These are phyloP conservation scores for Phytophthora agathidicida DNA, from an alignment of 352 stramenopile genomes.

Conservation along the genomic window DNA sequence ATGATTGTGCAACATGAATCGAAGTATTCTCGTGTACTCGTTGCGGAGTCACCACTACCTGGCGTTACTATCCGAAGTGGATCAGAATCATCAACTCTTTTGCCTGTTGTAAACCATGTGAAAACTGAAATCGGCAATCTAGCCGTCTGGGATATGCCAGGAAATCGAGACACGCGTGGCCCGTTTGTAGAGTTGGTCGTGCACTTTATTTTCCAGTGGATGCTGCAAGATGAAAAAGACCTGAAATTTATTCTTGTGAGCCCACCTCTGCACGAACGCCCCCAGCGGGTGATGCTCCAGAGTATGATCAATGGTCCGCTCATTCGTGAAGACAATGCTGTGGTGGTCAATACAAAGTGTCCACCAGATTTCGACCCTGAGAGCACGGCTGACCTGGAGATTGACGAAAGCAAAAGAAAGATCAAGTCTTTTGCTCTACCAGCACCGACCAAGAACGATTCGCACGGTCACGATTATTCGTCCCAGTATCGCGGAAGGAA, in stretches of 20 bases:
- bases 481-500: background rate
- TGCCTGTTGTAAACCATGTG: constrained; percentile 15
- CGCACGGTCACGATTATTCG: constrained; percentile 17
- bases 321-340: constrained; percentile 21
- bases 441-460: background rate
- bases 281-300: constrained; percentile 7
- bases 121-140: background rate
- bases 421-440: constrained; percentile 25
- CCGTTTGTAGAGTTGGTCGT: constrained; percentile 25
- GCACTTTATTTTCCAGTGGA: constrained; percentile 25
- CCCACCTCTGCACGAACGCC: constrained; percentile 17
- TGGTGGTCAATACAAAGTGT: constrained; percentile 36
- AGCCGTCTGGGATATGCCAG: constrained; percentile 36
- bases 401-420: constrained; percentile 4
- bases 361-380: constrained; percentile 22
- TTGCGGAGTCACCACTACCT: background rate
- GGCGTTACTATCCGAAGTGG: constrained; percentile 20
- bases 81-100: background rate
- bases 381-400: constrained; percentile 20
- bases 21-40: constrained; percentile 9
- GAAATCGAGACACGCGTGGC: constrained; percentile 25
- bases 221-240: constrained; percentile 13
- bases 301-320: constrained; percentile 25
- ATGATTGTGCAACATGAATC: constrained; percentile 18
- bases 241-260: constrained; percentile 30